Conservation (phyloP, 2,329 filamentous ascomycete genomes). For the Waltergamsia citrina region DNA sequence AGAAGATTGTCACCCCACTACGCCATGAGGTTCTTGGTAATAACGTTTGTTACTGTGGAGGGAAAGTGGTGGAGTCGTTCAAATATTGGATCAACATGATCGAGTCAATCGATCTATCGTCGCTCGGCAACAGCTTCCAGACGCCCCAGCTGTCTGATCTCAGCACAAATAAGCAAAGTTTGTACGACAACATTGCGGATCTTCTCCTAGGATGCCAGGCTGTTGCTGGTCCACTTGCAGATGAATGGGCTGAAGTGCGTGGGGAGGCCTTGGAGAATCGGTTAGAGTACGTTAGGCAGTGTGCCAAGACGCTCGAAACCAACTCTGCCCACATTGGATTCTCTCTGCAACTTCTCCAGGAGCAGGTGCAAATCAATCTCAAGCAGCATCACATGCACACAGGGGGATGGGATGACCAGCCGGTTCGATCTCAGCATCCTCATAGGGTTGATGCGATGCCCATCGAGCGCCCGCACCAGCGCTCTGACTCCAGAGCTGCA, state of each 20-base stretch:
- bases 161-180: conserved; percentile 78
- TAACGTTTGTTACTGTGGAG: conserved; percentile 67
- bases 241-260: conserved; percentile 92
- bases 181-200: conserved; percentile 91
- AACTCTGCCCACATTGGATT: conserved; percentile 83
- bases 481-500: conserved; percentile 43
- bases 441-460: conserved; percentile 49
- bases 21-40: conserved; percentile 76
- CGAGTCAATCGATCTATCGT: conserved; percentile 83
- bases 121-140: conserved; percentile 68
- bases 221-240: conserved; percentile 81
- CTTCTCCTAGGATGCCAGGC: conserved; percentile 80
- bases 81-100: conserved; percentile 83
- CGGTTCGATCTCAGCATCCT: conserved; percentile 37
- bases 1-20: conserved; percentile 72
- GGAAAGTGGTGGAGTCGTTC: conserved; percentile 78
- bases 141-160: conserved; percentile 84
- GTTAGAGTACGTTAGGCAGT: conserved; percentile 68
- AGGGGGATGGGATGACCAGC: conserved; percentile 33
- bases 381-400: conserved; percentile 26
- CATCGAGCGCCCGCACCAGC: conserved; percentile 44
- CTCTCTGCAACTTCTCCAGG: conserved; percentile 77
- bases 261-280: conserved; percentile 84
- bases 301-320: conserved; percentile 72
- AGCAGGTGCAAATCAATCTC: conserved; percentile 57